These are phyloP conservation scores for Pachysandra terminalis DNA, from an alignment of 164 flowering plant species.

Conservation along the genomic window DNA sequence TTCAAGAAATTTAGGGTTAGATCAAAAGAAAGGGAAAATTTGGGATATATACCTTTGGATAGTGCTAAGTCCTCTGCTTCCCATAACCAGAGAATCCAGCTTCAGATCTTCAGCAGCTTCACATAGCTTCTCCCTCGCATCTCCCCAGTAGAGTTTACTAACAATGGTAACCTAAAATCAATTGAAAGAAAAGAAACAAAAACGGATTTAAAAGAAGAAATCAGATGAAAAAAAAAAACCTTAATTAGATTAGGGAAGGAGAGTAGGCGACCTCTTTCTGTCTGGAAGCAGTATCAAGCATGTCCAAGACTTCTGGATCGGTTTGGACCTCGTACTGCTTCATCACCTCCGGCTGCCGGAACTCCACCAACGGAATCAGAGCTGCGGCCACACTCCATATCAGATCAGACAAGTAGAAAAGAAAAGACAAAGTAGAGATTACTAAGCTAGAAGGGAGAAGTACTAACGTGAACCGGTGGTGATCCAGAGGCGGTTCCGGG, in stretches of 20 bases:
- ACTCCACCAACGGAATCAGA: conserved; percentile 72
- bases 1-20: not conserved
- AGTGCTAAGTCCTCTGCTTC: conserved; percentile 72
- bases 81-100: conserved; percentile 68
- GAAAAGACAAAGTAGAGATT: not conserved
- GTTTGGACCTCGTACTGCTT: conserved; percentile 42
- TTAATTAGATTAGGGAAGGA: not conserved
- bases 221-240: not conserved
- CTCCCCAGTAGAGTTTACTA: conserved; percentile 85
- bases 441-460: not conserved
- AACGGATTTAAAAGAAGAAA: not conserved
- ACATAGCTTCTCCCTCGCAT: conserved; percentile 69
- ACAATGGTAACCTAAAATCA: conserved; percentile 45
- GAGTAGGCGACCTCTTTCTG: conserved; percentile 48
- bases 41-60: conserved; percentile 43
- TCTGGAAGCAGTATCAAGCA: conserved; percentile 53
- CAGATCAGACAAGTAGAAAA: not conserved
- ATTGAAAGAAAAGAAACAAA: not conserved
- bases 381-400: conserved; percentile 32
- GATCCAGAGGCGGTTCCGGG: conserved; percentile 49
- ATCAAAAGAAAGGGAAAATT: not conserved
- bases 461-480: conserved; percentile 69
- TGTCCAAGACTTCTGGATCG: conserved; percentile 60
- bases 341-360: conserved; percentile 54
- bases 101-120: conserved; percentile 48